Conservation (phyloP, 305 asterid species). For the Solanum hybrid region DNA sequence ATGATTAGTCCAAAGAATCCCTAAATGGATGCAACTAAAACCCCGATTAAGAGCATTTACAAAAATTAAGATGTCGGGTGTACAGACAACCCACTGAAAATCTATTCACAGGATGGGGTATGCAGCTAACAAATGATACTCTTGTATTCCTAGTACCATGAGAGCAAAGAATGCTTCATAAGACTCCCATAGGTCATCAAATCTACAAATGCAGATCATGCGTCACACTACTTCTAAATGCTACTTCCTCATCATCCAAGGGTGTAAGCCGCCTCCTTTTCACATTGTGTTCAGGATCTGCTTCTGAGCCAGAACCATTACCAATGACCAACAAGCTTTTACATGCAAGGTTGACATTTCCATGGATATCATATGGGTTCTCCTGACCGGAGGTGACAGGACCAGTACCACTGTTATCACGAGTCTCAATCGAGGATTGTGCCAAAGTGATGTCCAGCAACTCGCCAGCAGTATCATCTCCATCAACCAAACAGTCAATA, state of each 20-base stretch:
- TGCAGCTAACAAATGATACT: background rate
- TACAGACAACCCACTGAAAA: background rate
- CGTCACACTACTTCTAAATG: constrained; percentile 6
- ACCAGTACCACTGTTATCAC: no score
- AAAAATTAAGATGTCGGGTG: background rate
- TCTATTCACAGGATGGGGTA: background rate
- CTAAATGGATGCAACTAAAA: background rate
- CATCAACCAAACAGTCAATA: no score
- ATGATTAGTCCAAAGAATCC: background rate
- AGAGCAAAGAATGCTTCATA: background rate
- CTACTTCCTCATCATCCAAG: constrained; percentile 13
- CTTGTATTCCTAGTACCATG: background rate
- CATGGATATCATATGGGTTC: no score
- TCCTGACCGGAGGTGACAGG: no score
- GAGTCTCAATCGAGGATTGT: no score
- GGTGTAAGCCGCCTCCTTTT: no score
- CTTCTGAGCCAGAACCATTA: no score
- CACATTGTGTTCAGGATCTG: no score
- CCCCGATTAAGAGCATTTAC: background rate
- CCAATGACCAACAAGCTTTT: no score
- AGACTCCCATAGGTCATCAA: background rate
- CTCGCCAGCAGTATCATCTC: no score
- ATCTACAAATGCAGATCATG: constrained; percentile 18
- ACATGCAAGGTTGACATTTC: no score
- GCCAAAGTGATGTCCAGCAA: no score